These are phyloP conservation scores for Quercus gilva DNA, from an alignment of 306 rosid species.

Conservation along the genomic window DNA sequence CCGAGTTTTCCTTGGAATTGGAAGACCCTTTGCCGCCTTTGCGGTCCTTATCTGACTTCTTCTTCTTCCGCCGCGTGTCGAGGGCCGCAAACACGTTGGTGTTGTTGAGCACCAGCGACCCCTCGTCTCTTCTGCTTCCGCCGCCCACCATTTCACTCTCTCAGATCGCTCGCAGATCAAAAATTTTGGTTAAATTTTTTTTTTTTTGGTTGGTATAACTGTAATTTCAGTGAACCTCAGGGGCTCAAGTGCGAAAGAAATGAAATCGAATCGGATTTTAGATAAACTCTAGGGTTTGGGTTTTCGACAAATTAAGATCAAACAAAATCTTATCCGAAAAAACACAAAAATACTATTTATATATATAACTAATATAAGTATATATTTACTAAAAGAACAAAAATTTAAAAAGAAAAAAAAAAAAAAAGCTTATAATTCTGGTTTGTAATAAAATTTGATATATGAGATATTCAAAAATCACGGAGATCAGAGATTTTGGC, in stretches of 20 bases:
- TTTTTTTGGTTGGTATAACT: neutral
- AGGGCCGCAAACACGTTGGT: constrained; percentile 88
- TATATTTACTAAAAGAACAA: neutral
- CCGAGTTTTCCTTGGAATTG: constrained; percentile 11
- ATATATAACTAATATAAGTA: neutral
- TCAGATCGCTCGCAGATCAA: constrained; percentile 31
- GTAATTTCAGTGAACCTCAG: neutral
- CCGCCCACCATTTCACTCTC: constrained; percentile 71
- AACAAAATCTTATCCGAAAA: neutral
- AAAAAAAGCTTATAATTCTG: neutral
- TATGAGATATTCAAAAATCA: neutral
- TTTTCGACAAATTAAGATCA: neutral
- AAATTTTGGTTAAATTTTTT: no score
- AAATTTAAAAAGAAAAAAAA: neutral
- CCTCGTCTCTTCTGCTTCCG: constrained; percentile 85
- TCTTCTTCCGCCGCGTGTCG: constrained; percentile 84
- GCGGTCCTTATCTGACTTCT: constrained; percentile 81
- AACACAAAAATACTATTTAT: neutral
- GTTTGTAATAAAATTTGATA: neutral
- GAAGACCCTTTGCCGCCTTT: constrained; percentile 62
- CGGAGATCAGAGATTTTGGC: constrained; percentile 34
- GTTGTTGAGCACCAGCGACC: constrained; percentile 73
- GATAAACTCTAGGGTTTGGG: neutral
- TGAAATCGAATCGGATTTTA: neutral
- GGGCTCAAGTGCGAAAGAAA: neutral